These are phyloP conservation scores for Musa balbisiana DNA, from an alignment of 202 grass and related monocot species.

Conservation along the genomic window DNA sequence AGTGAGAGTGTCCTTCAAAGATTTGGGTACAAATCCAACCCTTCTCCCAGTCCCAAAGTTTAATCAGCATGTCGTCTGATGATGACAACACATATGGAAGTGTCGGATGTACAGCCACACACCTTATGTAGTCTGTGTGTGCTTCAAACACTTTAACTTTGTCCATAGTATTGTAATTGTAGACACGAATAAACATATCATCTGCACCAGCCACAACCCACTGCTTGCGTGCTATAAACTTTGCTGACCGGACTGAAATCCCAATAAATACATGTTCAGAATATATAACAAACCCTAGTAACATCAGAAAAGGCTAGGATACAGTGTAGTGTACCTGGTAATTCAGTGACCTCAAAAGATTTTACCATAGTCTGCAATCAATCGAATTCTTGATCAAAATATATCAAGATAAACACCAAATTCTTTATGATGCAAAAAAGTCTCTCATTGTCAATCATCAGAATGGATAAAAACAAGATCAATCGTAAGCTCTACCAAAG, in stretches of 20 bases:
- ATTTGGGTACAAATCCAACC: conserved; percentile 85
- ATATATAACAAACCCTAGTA: not conserved
- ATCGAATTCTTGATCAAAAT: conserved; percentile 7
- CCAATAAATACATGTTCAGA: not conserved
- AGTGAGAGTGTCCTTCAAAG: conserved; percentile 88
- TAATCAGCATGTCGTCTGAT: conserved; percentile 90
- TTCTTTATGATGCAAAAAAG: not conserved
- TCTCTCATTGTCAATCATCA: not conserved
- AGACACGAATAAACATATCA: conserved; percentile 78
- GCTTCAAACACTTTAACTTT: conserved; percentile 84
- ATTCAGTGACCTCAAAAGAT: conserved; percentile 83
- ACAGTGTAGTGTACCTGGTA: conserved; percentile 39
- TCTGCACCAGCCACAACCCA: conserved; percentile 75
- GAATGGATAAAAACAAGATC: not conserved
- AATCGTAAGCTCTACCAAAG: not conserved
- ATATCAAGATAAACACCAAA: not conserved
- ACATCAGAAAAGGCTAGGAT: conserved; percentile 12
- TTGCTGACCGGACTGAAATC: conserved; percentile 60
- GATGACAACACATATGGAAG: conserved; percentile 79
- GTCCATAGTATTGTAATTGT: conserved; percentile 88
- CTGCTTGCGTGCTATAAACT: conserved; percentile 69
- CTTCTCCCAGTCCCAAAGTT: conserved; percentile 95
- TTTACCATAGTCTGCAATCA: conserved; percentile 69
- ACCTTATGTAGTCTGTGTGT: conserved; percentile 80
- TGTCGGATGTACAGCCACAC: conserved; percentile 86